Evolutionary conservation across 2,329 filamentous ascomycete genomes (phyloP).

Genomic region (Bipolaris bicolor): DNA sequence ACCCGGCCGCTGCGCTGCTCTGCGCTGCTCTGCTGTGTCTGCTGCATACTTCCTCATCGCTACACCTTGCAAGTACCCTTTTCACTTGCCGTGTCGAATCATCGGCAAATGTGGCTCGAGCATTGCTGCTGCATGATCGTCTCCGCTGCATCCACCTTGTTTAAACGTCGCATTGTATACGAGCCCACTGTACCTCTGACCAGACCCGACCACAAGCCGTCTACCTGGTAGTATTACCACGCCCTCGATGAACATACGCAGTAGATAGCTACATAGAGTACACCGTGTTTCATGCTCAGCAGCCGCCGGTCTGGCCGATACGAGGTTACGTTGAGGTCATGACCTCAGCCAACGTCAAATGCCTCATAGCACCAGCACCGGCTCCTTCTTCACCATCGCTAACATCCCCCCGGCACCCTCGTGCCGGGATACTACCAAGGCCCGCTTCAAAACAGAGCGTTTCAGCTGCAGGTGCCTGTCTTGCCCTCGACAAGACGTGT

Average conservation of each 20-base stretch:
- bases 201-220: too few species aligned
- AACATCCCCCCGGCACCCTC: constrained; percentile 5
- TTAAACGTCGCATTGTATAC: constrained; percentile 3
- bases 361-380: constrained; percentile 6
- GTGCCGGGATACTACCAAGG: constrained; percentile 10
- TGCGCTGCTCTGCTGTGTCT: not conserved
- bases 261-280: constrained; percentile 4
- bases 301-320: constrained; percentile 7
- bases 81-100: constrained; percentile 25
- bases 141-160: constrained; percentile 11
- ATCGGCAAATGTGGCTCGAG: constrained; percentile 23
- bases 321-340: constrained; percentile 14
- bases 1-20: constrained; percentile 4
- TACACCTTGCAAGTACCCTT: constrained; percentile 17
- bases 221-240: not conserved
- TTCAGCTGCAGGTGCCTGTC: constrained; percentile 6
- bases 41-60: constrained; percentile 12
- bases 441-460: constrained; percentile 2
- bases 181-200: not conserved
- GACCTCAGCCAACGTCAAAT: constrained; percentile 17
- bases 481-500: constrained; percentile 1
- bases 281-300: constrained; percentile 7
- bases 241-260: not conserved
- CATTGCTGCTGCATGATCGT: constrained; percentile 21
- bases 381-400: constrained; percentile 7